Evolutionary conservation across 495 filamentous ascomycete genomes (phyloP).

Genomic region (Penicillium macrosclerotiorum): DNA sequence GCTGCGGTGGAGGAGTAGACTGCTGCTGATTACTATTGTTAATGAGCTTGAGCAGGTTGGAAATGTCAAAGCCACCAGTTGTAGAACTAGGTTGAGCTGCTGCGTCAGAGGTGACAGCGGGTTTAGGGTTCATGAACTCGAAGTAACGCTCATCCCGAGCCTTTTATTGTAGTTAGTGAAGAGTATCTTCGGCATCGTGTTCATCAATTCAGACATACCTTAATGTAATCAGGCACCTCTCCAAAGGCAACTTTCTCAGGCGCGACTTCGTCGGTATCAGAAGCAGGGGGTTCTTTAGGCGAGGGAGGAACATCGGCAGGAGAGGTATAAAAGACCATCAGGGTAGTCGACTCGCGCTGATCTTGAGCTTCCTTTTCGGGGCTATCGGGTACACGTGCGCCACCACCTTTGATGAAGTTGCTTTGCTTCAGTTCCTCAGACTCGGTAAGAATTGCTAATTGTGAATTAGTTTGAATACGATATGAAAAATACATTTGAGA

Average conservation of each 20-base stretch:
- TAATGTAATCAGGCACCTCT: slow-evolving; percentile 42
- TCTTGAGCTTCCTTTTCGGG: slow-evolving; percentile 66
- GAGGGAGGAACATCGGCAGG: slow-evolving; percentile 71
- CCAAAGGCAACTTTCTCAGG: slow-evolving; percentile 46
- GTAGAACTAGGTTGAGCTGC: slow-evolving; percentile 23
- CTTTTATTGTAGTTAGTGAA: slow-evolving; percentile 23
- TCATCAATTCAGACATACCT: slow-evolving; percentile 32
- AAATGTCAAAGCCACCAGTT: slow-evolving; percentile 41
- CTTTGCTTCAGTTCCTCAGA: slow-evolving; percentile 43
- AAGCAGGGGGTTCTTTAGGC: slow-evolving; percentile 67
- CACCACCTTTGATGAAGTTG: slow-evolving; percentile 63
- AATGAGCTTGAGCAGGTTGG: slow-evolving; percentile 47
- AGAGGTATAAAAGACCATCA: slow-evolving; percentile 80
- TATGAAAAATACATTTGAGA: too few species aligned
- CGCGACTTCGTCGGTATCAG: slow-evolving; percentile 34
- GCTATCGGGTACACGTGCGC: slow-evolving; percentile 55
- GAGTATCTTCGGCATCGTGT: not conserved
- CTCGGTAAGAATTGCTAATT: slow-evolving; percentile 64
- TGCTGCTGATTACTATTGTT: slow-evolving; percentile 36
- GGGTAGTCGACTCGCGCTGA: slow-evolving; percentile 69
- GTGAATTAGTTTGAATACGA: too few species aligned
- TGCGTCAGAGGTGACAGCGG: slow-evolving; percentile 22
- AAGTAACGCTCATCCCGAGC: slow-evolving; percentile 47
- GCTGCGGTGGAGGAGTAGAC: slow-evolving; percentile 27
- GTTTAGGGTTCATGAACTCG: slow-evolving; percentile 37